A percentile compares a stretch with the other conserved stretches of the same genome.
Conservation (phyloP, 1,284 basidiomycete genomes). For the Cutaneotrichosporon mucoides region DNA sequence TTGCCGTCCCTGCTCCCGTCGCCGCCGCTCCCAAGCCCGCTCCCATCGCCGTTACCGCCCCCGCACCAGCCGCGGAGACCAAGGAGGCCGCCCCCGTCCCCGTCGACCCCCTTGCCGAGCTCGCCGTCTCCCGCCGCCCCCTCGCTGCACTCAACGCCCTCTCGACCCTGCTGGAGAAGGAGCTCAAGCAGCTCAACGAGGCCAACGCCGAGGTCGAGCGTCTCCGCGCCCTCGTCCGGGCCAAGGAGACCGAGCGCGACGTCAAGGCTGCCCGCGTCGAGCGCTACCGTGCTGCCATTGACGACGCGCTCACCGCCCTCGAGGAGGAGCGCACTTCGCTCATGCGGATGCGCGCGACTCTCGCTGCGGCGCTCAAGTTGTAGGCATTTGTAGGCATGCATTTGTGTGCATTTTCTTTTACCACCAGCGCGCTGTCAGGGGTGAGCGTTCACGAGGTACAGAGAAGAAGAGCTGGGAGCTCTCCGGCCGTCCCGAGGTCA, state of each 20-base stretch:
- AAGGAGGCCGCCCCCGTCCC: background rate
- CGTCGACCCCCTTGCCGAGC: slow-evolving; percentile 5
- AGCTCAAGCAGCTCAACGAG: background rate
- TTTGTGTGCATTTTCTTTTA: background rate
- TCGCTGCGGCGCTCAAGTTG: background rate
- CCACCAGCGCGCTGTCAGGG: background rate
- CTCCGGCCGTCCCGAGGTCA: too few relatives aligned
- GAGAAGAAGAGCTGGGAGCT: too few relatives aligned
- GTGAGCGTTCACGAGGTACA: too few relatives aligned
- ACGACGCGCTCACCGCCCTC: slow-evolving; percentile 3
- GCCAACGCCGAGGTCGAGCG: slow-evolving; percentile 7
- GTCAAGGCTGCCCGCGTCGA: background rate
- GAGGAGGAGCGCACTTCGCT: slow-evolving; percentile 7
- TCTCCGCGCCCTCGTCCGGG: slow-evolving; percentile 3
- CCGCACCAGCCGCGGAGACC: background rate
- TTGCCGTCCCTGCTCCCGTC: background rate
- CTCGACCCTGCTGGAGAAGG: background rate
- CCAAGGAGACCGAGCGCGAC: slow-evolving; percentile 2
- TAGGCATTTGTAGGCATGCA: background rate
- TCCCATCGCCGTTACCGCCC: background rate
- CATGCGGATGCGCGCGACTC: slow-evolving; percentile 6
- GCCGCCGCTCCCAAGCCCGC: background rate
- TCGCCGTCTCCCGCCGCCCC: slow-evolving; percentile 7
- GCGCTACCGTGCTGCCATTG: slow-evolving; percentile 1
- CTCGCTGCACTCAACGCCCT: slow-evolving; percentile 1